Evolutionary conservation across 495 filamentous ascomycete genomes (phyloP), one percentile per base, ranked within the genome.

Genomic region (Xylaria cubensis): DNA sequence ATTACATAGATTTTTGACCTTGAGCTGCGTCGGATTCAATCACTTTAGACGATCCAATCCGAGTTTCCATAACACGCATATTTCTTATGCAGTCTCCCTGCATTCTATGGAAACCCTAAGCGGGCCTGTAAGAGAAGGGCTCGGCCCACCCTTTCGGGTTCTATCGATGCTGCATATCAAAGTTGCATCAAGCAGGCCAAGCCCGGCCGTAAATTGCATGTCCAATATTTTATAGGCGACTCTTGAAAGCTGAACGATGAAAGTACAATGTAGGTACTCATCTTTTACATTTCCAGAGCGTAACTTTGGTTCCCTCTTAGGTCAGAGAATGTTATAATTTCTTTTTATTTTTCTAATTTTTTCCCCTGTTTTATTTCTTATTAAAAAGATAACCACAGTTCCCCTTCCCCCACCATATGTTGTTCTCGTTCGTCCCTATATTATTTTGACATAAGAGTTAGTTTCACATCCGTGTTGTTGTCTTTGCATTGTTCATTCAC

Each of bases 31-130:
- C 17, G 15, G 13, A 53, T 6, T 39, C 1, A 67, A 67, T 41
- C 41, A 55, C 36, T 36, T 67, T 41, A 55, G 41, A 39, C 46
- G 64, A 53, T 48, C 46, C 63, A 65, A 65, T 65, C 26, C 17
- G 12, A 32, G 17, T 48, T 10, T 44, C 24, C 29, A 46, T 32
- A 34, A n/a, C 13, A 24, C 63, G 15, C 44, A 21, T 42, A n/a
- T 51, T 29, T 46, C 39, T 39, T 1, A 21, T 39, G 44, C 44
- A 34, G 19, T 36, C 17, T 55, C 41, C 64, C 34, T 53, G 17
- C 8, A 17, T 55, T 32, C 9, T 42, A 39, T 53, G 19, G 44
- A 55, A n/a, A 44, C 64, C 6, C 36, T 69, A 69, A 59, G 51
- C 66, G 66, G 53, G 8, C 65, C 65, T 56, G 26, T 59, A 58